phyloP scores from a whole-genome alignment of 1,284 basidiomycete genomes.

The Inonotus obliquus region DNA sequence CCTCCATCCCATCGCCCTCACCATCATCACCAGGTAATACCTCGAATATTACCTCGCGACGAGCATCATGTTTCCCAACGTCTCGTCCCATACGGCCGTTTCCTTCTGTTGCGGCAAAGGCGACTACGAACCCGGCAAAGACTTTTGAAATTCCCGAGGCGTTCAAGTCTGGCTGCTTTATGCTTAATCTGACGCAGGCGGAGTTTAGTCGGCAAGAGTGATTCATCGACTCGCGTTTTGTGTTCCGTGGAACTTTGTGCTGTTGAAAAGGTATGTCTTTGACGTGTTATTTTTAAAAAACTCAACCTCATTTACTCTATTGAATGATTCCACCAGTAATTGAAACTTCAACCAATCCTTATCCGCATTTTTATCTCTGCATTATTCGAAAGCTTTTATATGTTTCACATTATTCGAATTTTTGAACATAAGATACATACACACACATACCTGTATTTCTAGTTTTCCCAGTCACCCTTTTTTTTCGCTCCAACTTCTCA shows the following conservation, averaged over 20 bases:
- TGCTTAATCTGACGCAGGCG: conserved; percentile 73
- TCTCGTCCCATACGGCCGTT: conserved; percentile 75
- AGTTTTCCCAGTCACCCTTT: not conserved
- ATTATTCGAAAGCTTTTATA: not conserved
- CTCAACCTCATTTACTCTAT: too few relatives aligned
- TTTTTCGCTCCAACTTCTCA: not conserved
- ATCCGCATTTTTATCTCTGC: not conserved
- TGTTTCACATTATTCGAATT: not conserved
- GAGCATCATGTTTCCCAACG: conserved; percentile 50
- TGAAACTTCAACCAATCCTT: not conserved
- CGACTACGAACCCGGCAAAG: conserved; percentile 47
- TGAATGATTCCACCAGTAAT: too few relatives aligned
- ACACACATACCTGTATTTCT: not conserved
- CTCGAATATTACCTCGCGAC: conserved; percentile 29
- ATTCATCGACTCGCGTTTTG: conserved; percentile 19
- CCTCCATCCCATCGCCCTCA: not conserved
- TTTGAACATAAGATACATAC: not conserved
- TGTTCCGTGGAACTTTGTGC: not conserved
- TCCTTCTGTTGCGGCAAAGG: conserved; percentile 46
- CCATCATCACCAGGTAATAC: not conserved
- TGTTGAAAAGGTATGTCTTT: not conserved
- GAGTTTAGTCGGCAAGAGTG: conserved; percentile 72
- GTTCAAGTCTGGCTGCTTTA: conserved; percentile 55
- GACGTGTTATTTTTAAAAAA: not conserved
- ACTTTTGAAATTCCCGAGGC: conserved; percentile 73